Evolutionary conservation across 1,139 yeast species (phyloP).

Genomic region (Blastobotrys capitulatus): DNA sequence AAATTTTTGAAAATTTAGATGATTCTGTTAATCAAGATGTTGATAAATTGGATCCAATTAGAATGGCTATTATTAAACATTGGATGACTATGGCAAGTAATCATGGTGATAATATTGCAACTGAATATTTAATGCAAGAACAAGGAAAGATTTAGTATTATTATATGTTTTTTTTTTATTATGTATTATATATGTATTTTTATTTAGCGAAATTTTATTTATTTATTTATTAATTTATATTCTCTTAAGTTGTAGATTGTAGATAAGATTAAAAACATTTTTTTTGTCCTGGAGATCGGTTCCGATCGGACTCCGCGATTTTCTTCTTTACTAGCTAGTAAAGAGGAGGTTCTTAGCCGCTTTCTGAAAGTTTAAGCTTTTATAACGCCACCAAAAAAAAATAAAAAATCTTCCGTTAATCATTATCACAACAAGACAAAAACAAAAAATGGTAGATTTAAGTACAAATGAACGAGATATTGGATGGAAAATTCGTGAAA

Average conservation of each 20-base stretch:
- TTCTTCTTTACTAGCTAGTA: no score
- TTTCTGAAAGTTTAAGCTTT: no score
- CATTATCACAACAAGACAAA: no score
- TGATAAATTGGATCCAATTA: constrained; percentile 30
- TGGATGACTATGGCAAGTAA: constrained; percentile 32
- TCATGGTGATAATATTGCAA: constrained; percentile 31
- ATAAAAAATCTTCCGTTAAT: no score
- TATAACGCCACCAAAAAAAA: no score
- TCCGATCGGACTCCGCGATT: no score
- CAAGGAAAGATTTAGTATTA: constrained; percentile 1
- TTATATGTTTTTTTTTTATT: background rate
- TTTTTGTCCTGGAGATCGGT: no score
- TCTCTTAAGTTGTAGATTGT: no score
- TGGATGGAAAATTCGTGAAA: background rate
- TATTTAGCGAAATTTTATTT: background rate
- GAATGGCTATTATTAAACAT: constrained; percentile 31
- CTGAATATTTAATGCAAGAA: constrained; percentile 27
- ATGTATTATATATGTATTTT: background rate
- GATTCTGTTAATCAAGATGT: constrained; percentile 19
- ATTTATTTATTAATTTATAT: no score
- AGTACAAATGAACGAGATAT: background rate
- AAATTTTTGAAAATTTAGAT: constrained; percentile 16
- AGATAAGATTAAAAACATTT: no score
- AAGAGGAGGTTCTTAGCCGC: no score
- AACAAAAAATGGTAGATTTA: background rate